Percentiles rank a stretch among this genome's conserved stretches.
Evolutionary conservation across 768 basidiomycete genomes (phyloP).

Genomic region (Hygrophoropsis aurantiaca): DNA sequence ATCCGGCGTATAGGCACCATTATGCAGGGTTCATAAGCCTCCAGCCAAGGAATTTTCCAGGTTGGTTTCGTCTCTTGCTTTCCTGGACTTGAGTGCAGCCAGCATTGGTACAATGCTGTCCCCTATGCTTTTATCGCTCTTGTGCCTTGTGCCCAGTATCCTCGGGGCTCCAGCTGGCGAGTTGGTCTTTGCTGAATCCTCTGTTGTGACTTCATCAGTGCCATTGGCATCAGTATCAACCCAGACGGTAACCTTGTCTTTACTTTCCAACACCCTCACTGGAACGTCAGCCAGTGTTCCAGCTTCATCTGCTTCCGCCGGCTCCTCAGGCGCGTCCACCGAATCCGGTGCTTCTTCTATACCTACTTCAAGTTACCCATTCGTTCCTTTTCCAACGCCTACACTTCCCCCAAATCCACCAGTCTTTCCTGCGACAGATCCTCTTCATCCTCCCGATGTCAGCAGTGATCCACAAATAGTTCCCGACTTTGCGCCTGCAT

Average conservation of each 20-base stretch:
- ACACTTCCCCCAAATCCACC: conserved; percentile 46
- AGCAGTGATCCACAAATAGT: conserved; percentile 22
- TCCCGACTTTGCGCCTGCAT: conserved; percentile 41
- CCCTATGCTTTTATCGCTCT: background rate
- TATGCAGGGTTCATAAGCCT: too few species aligned
- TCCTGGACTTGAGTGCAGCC: too few species aligned
- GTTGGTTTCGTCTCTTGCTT: too few species aligned
- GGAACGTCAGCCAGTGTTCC: background rate
- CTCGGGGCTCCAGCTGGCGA: conserved; percentile 1
- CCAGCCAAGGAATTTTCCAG: too few species aligned
- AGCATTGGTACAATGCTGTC: background rate
- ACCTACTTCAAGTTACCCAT: conserved; percentile 35
- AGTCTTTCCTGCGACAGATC: conserved; percentile 48
- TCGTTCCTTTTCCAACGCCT: conserved; percentile 60
- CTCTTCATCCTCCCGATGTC: conserved; percentile 43
- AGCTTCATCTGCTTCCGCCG: background rate
- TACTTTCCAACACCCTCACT: background rate
- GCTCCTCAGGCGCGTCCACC: background rate
- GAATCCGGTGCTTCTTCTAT: conserved; percentile 12
- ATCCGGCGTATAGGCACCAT: too few species aligned
- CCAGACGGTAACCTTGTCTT: background rate
- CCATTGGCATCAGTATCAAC: background rate
- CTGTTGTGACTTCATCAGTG: background rate
- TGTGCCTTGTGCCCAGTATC: background rate
- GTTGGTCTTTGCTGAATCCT: background rate